Evolutionary conservation across 306 rosid species (phyloP).

Genomic region (Vigna nakashimae): DNA sequence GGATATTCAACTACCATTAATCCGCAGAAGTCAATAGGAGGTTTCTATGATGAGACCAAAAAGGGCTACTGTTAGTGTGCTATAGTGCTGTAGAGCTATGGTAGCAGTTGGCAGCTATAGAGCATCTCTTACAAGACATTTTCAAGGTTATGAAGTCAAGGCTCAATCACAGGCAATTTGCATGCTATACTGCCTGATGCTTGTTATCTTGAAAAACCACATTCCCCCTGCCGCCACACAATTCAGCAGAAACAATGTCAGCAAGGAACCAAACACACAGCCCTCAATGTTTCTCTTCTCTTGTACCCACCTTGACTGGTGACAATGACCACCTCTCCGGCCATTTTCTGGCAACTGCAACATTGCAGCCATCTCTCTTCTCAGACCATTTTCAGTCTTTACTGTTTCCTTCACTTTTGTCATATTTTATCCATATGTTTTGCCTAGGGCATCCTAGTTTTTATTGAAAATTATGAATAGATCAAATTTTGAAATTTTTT

Average conservation of each 20-base stretch:
- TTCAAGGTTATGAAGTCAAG: background rate
- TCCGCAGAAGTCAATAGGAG: conserved; percentile 26
- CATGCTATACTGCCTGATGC: background rate
- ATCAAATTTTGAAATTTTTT: background rate
- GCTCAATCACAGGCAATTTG: background rate
- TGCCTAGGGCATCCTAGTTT: background rate
- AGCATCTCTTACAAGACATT: background rate
- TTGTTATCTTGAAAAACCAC: background rate
- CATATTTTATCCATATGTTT: background rate
- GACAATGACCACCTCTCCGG: background rate
- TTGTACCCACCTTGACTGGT: background rate
- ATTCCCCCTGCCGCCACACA: background rate
- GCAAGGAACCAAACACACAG: background rate
- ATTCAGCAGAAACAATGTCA: background rate
- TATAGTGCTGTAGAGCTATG: background rate
- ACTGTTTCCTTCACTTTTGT: background rate
- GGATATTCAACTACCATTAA: conserved; percentile 30
- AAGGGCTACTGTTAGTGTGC: background rate
- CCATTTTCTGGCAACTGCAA: background rate
- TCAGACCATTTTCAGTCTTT: background rate
- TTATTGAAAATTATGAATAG: background rate
- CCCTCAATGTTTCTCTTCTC: background rate
- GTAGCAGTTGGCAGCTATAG: background rate
- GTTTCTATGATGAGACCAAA: conserved; percentile 19
- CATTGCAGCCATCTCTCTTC: background rate